Percentiles rank a stretch among this genome's conserved stretches.
Evolutionary conservation across 257 asterid genomes (phyloP).

Genomic region (Perilla frutescens): DNA sequence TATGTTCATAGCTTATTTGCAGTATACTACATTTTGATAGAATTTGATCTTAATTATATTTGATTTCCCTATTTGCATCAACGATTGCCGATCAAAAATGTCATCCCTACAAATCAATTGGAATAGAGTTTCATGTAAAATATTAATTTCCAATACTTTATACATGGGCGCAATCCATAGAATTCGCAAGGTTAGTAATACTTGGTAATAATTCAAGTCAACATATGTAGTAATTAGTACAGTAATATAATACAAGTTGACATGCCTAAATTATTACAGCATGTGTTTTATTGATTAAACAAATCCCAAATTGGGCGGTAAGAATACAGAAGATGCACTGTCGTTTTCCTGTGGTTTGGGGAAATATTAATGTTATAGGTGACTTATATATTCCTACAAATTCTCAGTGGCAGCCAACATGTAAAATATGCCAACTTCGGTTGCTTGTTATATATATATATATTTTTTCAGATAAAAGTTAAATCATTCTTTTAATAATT

Average conservation of each 20-base stretch:
- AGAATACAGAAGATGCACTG: not conserved
- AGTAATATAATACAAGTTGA: conserved; percentile 4
- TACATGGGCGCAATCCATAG: conserved; percentile 13
- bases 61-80: too few relatives aligned
- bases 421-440: not conserved
- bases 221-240: too few relatives aligned
- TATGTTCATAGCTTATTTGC: too few relatives aligned
- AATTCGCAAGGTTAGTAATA: not conserved
- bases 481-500: too few relatives aligned
- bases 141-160: not conserved
- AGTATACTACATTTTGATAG: too few relatives aligned
- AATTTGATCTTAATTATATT: too few relatives aligned
- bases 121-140: not conserved
- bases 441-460: not conserved
- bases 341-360: not conserved
- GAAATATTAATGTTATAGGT: not conserved
- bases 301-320: not conserved
- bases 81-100: not conserved
- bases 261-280: not conserved
- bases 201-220: too few relatives aligned
- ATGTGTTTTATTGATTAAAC: not conserved
- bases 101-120: not conserved
- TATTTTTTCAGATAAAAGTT: not conserved
- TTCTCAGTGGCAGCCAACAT: conserved; percentile 22
- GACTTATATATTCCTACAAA: conserved; percentile 11